Base-by-base conservation (phyloP, 73 alveolate genomes). In the Stentor coeruleus region DNA sequence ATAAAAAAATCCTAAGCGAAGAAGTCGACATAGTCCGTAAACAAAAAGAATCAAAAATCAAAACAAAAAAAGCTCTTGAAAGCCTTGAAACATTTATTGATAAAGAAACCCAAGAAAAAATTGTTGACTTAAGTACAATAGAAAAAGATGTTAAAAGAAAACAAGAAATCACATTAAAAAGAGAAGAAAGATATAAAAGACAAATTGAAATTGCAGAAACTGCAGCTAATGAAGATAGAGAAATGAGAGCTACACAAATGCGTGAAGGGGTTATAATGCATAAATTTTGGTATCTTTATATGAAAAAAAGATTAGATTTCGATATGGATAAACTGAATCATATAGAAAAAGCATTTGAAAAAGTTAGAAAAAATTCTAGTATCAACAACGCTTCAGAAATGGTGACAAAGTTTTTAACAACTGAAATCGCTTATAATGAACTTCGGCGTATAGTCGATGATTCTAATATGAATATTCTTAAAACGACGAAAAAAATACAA, bases 201-300 rank as follows among this genome's bases (percentile, higher is more conserved):
- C 90, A 90, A 57, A 77, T 83, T 36, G 96, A 90, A 59, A 90
- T 90, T 3, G 96, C 96, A 6, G 96, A 90, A 39, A 84, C 93
- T 20, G 96, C 96, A 3, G 96, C 96, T 38, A 90, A 90, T 87
- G 96, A 90, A 74, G 89, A 90, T 83, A 90, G 89, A 58, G 93
- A 90, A 77, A 76, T 90, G 6, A 86, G 85, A 42, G 96, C 89
- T 49, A 73, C 82, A 39, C 89, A 87, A 49, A 77, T 90, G 87
- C 55, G 88, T 58, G 96, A 90, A 74, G 89, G 85, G 85, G 84
- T 58, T 82, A 86, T 90, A 91, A 86, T 77, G 2, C 84, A 86
- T 39, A 90, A 84, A 83, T 84, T 90, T 20, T 86, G 91, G 93
- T 72, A 84, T 49, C 59, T 58, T 39, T 86, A 76, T 84, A 77